Base-by-base conservation (phyloP, 768 basidiomycete genomes). In the Chiua virens region DNA sequence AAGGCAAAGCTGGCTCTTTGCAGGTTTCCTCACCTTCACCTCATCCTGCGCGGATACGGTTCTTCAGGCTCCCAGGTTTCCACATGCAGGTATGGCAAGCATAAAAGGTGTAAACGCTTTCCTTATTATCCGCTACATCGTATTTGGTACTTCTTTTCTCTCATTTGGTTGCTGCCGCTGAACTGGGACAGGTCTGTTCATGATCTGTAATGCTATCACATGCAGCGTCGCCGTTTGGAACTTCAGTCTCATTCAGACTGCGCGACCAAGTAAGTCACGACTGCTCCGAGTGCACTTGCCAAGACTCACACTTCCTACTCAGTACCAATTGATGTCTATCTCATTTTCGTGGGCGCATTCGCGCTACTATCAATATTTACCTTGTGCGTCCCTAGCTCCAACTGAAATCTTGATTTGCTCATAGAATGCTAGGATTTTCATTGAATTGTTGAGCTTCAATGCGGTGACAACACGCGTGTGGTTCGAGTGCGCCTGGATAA, bases 191-290 rank as follows among this genome's bases (percentile, higher is more conserved):
- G 87, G 71, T 61, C 54, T 81, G 41, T 83, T 86, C 66, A 75
- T 83, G 56, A 64, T 81, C 55, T 88, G 79, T 67, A 86, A 79
- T 71, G 83, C 85, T 42, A 73, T 86, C 58, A 74, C 81, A 49
- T 79, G 81, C 53, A 83, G 80, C 58, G 75, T 82, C 27, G 81
- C 86, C 49, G 82, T 84, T 18, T 88, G 86, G 87, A 86, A 88
- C 67, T 63, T 79, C 39, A 79, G 79, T 56, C 69, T 86, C 55
- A 68, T 76, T 40, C 66, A 71, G 49, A 51, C 66, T 36, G 49
- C 64, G 32, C 63, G 64, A 56, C 66, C 71, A 44, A 56, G 83
- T 84, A 58, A 44, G 79, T 71, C 45, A 28, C 21, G 44, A 38
- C 22, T n/a, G 6, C 37, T 28, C 20, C 45, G 36, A 35, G 44